These are phyloP conservation scores for Hypoxylon sp. DNA, from an alignment of 2,329 filamentous ascomycete genomes.

Conservation along the genomic window DNA sequence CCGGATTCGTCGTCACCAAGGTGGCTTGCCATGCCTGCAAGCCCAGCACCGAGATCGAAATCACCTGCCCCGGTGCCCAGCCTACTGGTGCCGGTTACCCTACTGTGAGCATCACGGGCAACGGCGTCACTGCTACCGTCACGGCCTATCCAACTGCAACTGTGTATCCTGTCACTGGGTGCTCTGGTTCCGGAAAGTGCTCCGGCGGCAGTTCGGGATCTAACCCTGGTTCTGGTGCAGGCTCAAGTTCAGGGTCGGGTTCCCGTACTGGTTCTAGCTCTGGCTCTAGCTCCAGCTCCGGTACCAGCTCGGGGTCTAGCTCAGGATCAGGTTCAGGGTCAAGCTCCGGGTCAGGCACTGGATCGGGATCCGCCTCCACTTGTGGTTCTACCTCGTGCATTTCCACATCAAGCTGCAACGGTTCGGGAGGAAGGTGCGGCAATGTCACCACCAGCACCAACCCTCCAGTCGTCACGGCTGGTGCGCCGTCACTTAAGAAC, in stretches of 20 bases:
- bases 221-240: constrained; percentile 12
- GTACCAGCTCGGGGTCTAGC: constrained; percentile 7
- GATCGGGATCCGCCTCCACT: constrained; percentile 13
- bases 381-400: constrained; percentile 13
- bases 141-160: constrained; percentile 34
- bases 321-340: constrained; percentile 3
- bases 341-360: constrained; percentile 8
- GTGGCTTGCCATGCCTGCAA: constrained; percentile 54
- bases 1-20: constrained; percentile 57
- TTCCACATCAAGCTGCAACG: constrained; percentile 6
- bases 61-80: constrained; percentile 56
- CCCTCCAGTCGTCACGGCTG: constrained; percentile 42
- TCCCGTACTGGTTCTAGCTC: constrained; percentile 6
- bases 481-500: constrained; percentile 48
- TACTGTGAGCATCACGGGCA: constrained; percentile 51
- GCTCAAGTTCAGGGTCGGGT: constrained; percentile 15
- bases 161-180: constrained; percentile 11
- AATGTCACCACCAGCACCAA: constrained; percentile 43
- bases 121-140: constrained; percentile 55
- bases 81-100: constrained; percentile 48
- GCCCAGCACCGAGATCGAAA: constrained; percentile 51
- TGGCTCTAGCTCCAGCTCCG: constrained; percentile 20
- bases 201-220: constrained; percentile 15
- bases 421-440: constrained; percentile 16
- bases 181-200: constrained; percentile 19